Percentiles rank a stretch among this genome's conserved stretches.
These are phyloP conservation scores for Cordyceps javanica DNA, from an alignment of 2,329 filamentous ascomycete genomes.

Conservation along the genomic window DNA sequence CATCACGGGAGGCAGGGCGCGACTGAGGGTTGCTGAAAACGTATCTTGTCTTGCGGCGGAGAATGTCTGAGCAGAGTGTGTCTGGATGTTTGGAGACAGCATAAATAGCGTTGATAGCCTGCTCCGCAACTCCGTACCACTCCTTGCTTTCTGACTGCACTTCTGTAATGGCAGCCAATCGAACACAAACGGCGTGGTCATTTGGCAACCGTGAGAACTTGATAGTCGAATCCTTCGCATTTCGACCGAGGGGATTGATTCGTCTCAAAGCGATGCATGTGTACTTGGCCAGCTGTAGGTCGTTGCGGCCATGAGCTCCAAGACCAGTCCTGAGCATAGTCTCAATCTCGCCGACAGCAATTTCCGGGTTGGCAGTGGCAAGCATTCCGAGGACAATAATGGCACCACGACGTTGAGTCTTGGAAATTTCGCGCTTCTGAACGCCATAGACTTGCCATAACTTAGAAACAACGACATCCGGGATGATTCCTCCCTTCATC, in stretches of 20 bases:
- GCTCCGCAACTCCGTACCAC: constrained; percentile 93
- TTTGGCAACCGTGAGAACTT: constrained; percentile 78
- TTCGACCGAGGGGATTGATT: constrained; percentile 79
- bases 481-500: constrained; percentile 89
- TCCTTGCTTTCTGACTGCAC: constrained; percentile 86
- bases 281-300: constrained; percentile 86
- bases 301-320: constrained; percentile 69
- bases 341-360: constrained; percentile 92
- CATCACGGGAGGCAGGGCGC: constrained; percentile 42
- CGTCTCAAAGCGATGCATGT: constrained; percentile 89
- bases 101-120: constrained; percentile 94
- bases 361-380: constrained; percentile 83
- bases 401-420: constrained; percentile 80
- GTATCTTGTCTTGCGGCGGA: constrained; percentile 76
- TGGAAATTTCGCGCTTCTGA: constrained; percentile 87
- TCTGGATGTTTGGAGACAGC: constrained; percentile 91
- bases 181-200: constrained; percentile 79
- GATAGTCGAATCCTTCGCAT: constrained; percentile 63
- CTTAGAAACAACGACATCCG: constrained; percentile 80
- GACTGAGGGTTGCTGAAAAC: constrained; percentile 58
- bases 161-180: constrained; percentile 78
- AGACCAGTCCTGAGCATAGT: constrained; percentile 87
- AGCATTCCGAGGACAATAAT: constrained; percentile 98
- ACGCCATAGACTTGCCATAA: constrained; percentile 97
- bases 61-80: constrained; percentile 82